Base-by-base conservation (phyloP, 2,329 filamentous ascomycete species). In the Akanthomyces lecanii region DNA sequence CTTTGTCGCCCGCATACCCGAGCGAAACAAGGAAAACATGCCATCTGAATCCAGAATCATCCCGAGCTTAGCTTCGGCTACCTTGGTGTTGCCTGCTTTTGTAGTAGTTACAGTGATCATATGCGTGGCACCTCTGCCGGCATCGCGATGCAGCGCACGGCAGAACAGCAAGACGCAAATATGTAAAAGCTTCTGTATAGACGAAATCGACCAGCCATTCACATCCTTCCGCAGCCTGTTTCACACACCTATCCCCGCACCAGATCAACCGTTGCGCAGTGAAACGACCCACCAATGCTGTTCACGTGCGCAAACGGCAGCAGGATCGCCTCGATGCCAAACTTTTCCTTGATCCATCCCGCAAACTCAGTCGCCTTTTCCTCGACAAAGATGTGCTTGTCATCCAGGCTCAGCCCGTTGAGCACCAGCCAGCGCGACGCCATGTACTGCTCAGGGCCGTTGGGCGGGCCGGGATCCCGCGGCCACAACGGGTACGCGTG, bases 281-380 rank as follows among this genome's bases (percentile, higher is more conserved):
- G 72, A 51, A 73, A 73, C 16, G 71, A 73, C 0, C 72, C 71
- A 1, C 73, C 72, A 45, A 75, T 68, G 58, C 70, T 71, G 44
- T 73, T 71, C 1, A 74, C 71, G 65, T 74, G 68, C 58, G 66
- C 60, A 55, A 75, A 74, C 18, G 72, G 72, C 40, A 65, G 42
- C 63, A 65, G 30, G 36, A 67, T 67, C 3, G 65, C 47, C 21
- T 66, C 62, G 45, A 67, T 67, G 18, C 47, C 66, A 36, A 68
- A 67, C 50, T 63, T 60, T 16, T 53, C 47, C 48, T 38, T 54
- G 18, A 68, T 51, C 66, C 66, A 68, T 12, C 57, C 42, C n/a
- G 66, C 64, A 53, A 67, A 62, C 53, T 68, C 50, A 5, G 60
- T 61, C 59, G 71, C 67, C 3, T 65, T 64, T 3, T 62, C 70